These are phyloP conservation scores for Salix suchowensis DNA, from an alignment of 345 rosid genomes.

Conservation along the genomic window DNA sequence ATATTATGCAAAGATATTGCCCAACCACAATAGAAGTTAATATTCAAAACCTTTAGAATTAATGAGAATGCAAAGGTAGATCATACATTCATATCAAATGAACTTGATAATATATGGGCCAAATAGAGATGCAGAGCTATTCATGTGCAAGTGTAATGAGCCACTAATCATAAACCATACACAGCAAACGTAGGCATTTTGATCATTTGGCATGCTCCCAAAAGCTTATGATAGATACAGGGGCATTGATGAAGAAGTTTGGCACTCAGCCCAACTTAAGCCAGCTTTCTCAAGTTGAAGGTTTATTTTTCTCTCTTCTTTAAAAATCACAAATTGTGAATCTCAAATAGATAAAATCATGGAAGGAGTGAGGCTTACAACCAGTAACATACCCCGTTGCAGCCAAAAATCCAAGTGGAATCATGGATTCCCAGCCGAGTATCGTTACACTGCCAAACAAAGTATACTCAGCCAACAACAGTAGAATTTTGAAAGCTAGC, in stretches of 20 bases:
- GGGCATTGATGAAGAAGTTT: too few species aligned
- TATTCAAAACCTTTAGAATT: not conserved
- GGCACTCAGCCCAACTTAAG: too few species aligned
- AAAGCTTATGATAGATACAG: too few species aligned
- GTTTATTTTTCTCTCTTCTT: not conserved
- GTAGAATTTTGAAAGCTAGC: not conserved
- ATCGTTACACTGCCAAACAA: slow-evolving; percentile 36
- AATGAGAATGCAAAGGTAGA: not conserved
- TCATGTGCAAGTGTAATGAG: not conserved
- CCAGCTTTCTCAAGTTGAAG: not conserved
- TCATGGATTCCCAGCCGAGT: slow-evolving; percentile 55
- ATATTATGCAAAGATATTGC: not conserved
- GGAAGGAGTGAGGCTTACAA: not conserved
- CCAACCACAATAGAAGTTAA: not conserved
- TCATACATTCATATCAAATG: not conserved
- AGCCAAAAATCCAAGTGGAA: slow-evolving; percentile 58
- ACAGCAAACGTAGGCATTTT: not conserved
- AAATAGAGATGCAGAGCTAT: not conserved
- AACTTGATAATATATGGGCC: not conserved
- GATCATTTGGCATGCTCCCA: too few species aligned
- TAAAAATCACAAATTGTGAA: not conserved
- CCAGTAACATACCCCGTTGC: slow-evolving; percentile 46
- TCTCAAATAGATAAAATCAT: not conserved
- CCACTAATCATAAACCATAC: not conserved
- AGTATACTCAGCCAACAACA: not conserved